phyloP scores from a whole-genome alignment of 306 rosid species.

The Inga laurina region DNA sequence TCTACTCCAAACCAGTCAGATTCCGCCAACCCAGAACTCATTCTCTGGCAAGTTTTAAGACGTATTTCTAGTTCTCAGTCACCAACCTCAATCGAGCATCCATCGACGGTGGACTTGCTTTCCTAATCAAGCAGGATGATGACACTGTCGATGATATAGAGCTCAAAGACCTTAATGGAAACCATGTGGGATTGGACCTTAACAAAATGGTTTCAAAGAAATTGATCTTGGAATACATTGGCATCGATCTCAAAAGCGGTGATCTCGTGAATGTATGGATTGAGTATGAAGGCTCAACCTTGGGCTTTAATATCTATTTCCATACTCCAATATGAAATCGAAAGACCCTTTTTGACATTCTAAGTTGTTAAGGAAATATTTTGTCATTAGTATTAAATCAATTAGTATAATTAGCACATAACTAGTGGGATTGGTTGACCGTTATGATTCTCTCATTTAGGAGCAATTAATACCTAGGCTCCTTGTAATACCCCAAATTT shows the following conservation, averaged over 20 bases:
- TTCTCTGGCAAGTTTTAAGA: conserved; percentile 67
- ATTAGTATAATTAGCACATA: no score
- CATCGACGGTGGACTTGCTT: conserved; percentile 90
- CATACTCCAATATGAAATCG: conserved; percentile 90
- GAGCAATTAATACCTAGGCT: no score
- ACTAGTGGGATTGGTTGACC: no score
- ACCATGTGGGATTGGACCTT: conserved; percentile 96
- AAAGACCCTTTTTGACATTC: conserved; percentile 60
- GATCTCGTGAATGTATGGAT: conserved; percentile 82
- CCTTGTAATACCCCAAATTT: no score
- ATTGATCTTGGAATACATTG: conserved; percentile 50
- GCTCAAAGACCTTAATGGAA: conserved; percentile 82
- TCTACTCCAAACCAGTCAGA: conserved; percentile 64
- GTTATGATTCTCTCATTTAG: no score
- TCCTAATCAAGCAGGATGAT: conserved; percentile 65
- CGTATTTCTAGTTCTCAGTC: conserved; percentile 83
- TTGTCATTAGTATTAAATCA: no score
- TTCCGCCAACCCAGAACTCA: conserved; percentile 62
- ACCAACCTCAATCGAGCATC: conserved; percentile 81
- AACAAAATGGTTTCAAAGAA: conserved; percentile 69
- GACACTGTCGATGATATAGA: conserved; percentile 62
- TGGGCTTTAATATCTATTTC: conserved; percentile 61
- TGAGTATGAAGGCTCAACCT: conserved; percentile 66
- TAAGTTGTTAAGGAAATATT: no score
- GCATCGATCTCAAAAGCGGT: conserved; percentile 84